Conservation (phyloP, 108 stramenopile species). For the Cafeteria roenbergensis region DNA sequence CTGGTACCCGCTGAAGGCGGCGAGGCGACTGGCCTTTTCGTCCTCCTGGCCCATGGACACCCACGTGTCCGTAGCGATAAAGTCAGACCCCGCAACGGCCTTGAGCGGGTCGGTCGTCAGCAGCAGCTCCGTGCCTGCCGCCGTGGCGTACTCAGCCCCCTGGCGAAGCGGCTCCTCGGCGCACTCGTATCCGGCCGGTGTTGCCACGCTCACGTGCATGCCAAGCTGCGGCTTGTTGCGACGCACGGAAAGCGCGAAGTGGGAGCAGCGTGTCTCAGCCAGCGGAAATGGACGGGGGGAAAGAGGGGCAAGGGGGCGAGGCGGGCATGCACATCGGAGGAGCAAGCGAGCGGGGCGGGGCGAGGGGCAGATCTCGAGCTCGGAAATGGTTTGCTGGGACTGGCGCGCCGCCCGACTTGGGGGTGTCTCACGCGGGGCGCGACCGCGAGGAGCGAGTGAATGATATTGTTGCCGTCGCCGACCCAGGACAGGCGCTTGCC, state of each 20-base stretch:
- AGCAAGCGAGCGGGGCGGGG: no score
- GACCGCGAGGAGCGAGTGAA: conserved; percentile 72
- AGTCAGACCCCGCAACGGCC: conserved; percentile 71
- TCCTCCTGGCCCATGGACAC: conserved; percentile 93
- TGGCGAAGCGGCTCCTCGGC: conserved; percentile 36
- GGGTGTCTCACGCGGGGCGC: no score
- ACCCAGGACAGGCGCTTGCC: conserved; percentile 82
- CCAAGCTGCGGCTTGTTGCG: conserved; percentile 70
- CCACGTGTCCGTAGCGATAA: conserved; percentile 92
- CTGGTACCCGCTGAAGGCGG: conserved; percentile 81
- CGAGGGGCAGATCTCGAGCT: no score
- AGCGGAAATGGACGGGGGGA: no score
- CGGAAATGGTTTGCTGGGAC: conserved; percentile 7
- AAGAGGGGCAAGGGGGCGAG: no score
- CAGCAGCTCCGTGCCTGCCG: conserved; percentile 1
- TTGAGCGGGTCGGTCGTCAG: conserved; percentile 32
- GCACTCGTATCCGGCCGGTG: conserved; percentile 71
- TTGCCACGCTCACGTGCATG: conserved; percentile 80
- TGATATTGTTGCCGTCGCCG: conserved; percentile 93
- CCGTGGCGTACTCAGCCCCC: not conserved
- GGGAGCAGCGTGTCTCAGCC: no score
- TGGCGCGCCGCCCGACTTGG: not conserved
- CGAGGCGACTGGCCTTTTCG: conserved; percentile 64
- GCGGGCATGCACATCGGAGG: no score
- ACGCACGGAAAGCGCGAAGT: no score